A percentile compares a stretch with the other conserved stretches of the same genome.
These are phyloP conservation scores for Phytophthora hibernalis DNA, from an alignment of 352 stramenopile species.

Conservation along the genomic window DNA sequence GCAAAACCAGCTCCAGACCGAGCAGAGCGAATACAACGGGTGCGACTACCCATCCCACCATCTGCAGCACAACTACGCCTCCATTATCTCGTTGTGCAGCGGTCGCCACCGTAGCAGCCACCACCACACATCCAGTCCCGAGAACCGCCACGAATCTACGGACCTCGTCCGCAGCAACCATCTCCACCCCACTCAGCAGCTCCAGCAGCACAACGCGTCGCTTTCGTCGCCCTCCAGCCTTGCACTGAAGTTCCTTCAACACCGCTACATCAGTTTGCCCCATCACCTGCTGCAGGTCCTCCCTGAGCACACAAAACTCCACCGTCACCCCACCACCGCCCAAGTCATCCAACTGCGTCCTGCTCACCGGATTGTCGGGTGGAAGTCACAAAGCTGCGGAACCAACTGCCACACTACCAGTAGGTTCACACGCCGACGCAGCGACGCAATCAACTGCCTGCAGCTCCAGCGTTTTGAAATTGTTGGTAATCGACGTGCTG, in stretches of 20 bases:
- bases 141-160: not conserved
- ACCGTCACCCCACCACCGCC: not conserved
- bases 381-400: slow-evolving; percentile 19
- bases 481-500: not conserved
- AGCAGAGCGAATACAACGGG: slow-evolving; percentile 5
- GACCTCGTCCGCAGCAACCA: not conserved
- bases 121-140: slow-evolving; percentile 3
- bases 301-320: slow-evolving; percentile 16
- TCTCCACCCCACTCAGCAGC: slow-evolving; percentile 15
- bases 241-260: not conserved
- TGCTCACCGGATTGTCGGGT: slow-evolving; percentile 38
- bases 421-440: slow-evolving; percentile 12
- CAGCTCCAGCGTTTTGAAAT: not conserved
- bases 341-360: not conserved
- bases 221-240: not conserved
- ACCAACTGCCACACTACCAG: slow-evolving; percentile 7
- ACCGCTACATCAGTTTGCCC: not conserved
- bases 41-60: slow-evolving; percentile 5
- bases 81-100: not conserved
- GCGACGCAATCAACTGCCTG: not conserved
- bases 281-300: slow-evolving; percentile 30
- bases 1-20: slow-evolving; percentile 20
- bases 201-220: slow-evolving; percentile 5
- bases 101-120: not conserved
- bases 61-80: slow-evolving; percentile 1